Conservation (phyloP, 139 green algal species). For the Micractinium conductrix region DNA sequence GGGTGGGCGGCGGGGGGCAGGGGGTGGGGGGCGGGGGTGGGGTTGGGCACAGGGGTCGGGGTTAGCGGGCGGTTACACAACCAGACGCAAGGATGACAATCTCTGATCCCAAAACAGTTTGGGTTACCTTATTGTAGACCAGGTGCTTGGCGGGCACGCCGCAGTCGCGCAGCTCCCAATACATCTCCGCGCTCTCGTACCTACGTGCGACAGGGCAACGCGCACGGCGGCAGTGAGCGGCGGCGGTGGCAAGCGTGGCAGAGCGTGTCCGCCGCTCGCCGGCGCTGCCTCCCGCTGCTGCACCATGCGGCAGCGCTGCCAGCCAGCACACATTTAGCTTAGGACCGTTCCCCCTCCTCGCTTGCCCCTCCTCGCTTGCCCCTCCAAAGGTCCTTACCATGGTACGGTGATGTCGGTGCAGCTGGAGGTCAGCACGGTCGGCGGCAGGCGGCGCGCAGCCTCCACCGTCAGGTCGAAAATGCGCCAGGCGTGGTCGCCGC, state of each 20-base stretch:
- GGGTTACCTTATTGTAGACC: conserved; percentile 68
- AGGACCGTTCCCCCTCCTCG: too few species aligned
- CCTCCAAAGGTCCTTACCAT: conserved; percentile 62
- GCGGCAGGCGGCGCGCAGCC: conserved; percentile 54
- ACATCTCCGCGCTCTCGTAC: conserved; percentile 66
- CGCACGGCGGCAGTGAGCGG: too few species aligned
- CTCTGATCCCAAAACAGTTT: too few species aligned
- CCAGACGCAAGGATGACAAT: too few species aligned
- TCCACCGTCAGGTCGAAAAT: conserved; percentile 22
- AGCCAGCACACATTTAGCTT: too few species aligned
- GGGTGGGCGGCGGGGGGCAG: not conserved
- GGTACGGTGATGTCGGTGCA: conserved; percentile 63
- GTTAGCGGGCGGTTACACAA: too few species aligned
- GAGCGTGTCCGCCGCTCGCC: too few species aligned
- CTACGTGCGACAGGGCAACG: too few species aligned
- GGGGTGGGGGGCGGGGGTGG: not conserved
- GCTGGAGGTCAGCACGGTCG: conserved; percentile 61
- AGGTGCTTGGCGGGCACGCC: conserved; percentile 63
- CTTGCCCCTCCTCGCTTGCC: too few species aligned
- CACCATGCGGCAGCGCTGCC: too few species aligned
- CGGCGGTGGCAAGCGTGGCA: too few species aligned
- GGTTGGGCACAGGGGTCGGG: not conserved
- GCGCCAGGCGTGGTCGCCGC: not conserved
- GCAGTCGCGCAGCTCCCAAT: conserved; percentile 53
- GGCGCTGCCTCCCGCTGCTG: too few species aligned